These are phyloP conservation scores for Fusarium veterinarium DNA, from an alignment of 2,329 filamentous ascomycete species.

Conservation along the genomic window DNA sequence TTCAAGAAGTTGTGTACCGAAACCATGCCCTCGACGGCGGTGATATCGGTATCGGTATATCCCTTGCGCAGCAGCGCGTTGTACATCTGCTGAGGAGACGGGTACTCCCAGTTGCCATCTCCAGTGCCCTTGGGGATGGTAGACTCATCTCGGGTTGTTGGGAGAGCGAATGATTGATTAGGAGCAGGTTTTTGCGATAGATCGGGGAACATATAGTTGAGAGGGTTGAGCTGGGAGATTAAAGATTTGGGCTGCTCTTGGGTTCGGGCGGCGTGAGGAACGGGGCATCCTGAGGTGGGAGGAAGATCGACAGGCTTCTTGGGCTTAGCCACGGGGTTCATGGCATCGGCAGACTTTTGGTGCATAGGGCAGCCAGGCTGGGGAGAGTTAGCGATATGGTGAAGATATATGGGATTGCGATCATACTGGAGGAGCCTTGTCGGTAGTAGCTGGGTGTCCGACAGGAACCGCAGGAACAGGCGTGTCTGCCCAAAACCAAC, in stretches of 20 bases:
- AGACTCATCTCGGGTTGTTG: constrained; percentile 83
- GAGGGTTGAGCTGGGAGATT: constrained; percentile 69
- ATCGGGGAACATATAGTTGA: constrained; percentile 96
- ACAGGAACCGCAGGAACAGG: constrained; percentile 50
- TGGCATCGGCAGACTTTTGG: constrained; percentile 62
- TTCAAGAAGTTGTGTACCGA: constrained; percentile 98
- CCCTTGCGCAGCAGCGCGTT: constrained; percentile 97
- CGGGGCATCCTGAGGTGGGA: constrained; percentile 52
- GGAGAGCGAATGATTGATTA: constrained; percentile 78
- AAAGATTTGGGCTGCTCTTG: constrained; percentile 57
- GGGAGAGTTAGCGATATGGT: constrained; percentile 34
- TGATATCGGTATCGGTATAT: constrained; percentile 92
- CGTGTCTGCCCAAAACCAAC: constrained; percentile 72
- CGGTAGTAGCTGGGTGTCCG: constrained; percentile 48
- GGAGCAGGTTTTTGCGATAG: constrained; percentile 83
- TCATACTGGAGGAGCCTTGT: constrained; percentile 50
- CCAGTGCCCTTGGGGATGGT: constrained; percentile 90
- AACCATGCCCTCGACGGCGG: constrained; percentile 96
- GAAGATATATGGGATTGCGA: not conserved
- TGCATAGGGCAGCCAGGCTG: constrained; percentile 70
- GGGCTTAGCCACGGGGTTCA: constrained; percentile 50
- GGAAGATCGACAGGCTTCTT: constrained; percentile 39
- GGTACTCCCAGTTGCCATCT: constrained; percentile 93
- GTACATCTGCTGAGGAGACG: constrained; percentile 99
- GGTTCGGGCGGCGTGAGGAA: constrained; percentile 54